phyloP scores from a whole-genome alignment of 495 filamentous ascomycete genomes.

The Sphaerosporella brunnea region DNA sequence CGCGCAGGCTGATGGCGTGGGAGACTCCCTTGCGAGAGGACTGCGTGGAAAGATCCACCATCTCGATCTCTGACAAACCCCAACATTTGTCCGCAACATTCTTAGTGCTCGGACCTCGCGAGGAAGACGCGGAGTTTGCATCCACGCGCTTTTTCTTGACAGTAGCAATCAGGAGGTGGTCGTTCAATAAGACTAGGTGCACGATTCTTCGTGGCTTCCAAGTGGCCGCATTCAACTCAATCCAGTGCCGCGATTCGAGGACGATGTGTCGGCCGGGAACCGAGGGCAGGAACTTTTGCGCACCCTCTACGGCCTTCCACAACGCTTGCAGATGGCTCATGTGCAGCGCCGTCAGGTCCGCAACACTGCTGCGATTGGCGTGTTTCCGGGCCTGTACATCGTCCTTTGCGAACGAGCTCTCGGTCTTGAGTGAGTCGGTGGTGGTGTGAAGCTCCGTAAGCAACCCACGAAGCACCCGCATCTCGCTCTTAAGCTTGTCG shows the following conservation, averaged over 20 bases:
- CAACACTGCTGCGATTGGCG: slow-evolving; percentile 64
- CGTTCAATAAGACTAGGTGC: slow-evolving; percentile 81
- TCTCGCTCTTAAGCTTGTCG: slow-evolving; percentile 90
- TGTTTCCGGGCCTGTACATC: slow-evolving; percentile 38
- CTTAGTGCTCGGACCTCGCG: slow-evolving; percentile 38
- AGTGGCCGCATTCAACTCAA: slow-evolving; percentile 90
- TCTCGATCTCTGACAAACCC: slow-evolving; percentile 82
- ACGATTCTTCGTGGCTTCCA: slow-evolving; percentile 77
- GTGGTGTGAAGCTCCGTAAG: slow-evolving; percentile 58
- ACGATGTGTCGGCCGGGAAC: slow-evolving; percentile 81
- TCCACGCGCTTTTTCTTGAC: slow-evolving; percentile 80
- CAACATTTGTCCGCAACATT: slow-evolving; percentile 87
- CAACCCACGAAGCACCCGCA: slow-evolving; percentile 69
- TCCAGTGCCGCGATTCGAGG: slow-evolving; percentile 75
- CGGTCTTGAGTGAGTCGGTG: slow-evolving; percentile 22
- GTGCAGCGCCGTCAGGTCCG: slow-evolving; percentile 91
- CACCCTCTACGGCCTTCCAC: slow-evolving; percentile 91
- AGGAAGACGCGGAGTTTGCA: slow-evolving; percentile 27
- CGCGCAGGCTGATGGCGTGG: slow-evolving; percentile 79
- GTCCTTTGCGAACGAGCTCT: slow-evolving; percentile 26
- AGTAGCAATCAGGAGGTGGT: slow-evolving; percentile 78
- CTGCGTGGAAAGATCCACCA: slow-evolving; percentile 61
- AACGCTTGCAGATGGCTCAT: slow-evolving; percentile 68
- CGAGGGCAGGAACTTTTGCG: slow-evolving; percentile 88
- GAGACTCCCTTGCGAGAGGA: slow-evolving; percentile 48